Percentiles rank a stretch among this genome's conserved stretches.
These are phyloP conservation scores for Taxillus chinensis DNA, from an alignment of 164 flowering plant species.

Conservation along the genomic window DNA sequence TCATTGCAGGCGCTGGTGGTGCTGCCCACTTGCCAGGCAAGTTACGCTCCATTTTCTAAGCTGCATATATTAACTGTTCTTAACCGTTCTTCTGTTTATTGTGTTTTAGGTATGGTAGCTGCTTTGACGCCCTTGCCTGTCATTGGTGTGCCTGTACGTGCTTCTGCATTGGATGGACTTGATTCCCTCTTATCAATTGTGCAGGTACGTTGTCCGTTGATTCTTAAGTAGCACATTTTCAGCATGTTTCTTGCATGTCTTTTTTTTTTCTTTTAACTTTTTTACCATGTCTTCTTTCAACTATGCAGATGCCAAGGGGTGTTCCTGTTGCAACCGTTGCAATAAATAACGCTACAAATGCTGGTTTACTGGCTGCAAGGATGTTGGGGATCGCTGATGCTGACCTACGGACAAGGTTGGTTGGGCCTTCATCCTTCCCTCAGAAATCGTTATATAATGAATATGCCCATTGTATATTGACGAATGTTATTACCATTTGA, in stretches of 20 bases:
- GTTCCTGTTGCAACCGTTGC: slow-evolving; percentile 96
- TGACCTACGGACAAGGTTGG: slow-evolving; percentile 41
- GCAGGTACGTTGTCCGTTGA: slow-evolving; percentile 47
- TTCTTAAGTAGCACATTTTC: background rate
- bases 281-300: background rate
- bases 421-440: background rate
- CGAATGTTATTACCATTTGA: no score
- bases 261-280: background rate
- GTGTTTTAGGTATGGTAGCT: slow-evolving; percentile 87
- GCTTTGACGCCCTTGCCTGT: slow-evolving; percentile 86
- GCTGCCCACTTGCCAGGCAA: slow-evolving; percentile 95
- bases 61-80: background rate
- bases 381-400: slow-evolving; percentile 39
- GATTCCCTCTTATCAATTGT: slow-evolving; percentile 93
- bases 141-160: slow-evolving; percentile 91
- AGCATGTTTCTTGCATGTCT: background rate
- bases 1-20: slow-evolving; percentile 99
- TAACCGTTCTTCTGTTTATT: background rate
- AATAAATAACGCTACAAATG: slow-evolving; percentile 84
- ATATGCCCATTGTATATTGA: no score
- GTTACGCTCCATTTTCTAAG: slow-evolving; percentile 8
- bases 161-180: slow-evolving; percentile 69
- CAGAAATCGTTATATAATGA: no score
- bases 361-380: slow-evolving; percentile 79
- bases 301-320: slow-evolving; percentile 87